Percentiles rank a stretch among this genome's conserved stretches.
These are phyloP conservation scores for Alternaria dauci DNA, from an alignment of 2,329 filamentous ascomycete genomes.

Conservation along the genomic window DNA sequence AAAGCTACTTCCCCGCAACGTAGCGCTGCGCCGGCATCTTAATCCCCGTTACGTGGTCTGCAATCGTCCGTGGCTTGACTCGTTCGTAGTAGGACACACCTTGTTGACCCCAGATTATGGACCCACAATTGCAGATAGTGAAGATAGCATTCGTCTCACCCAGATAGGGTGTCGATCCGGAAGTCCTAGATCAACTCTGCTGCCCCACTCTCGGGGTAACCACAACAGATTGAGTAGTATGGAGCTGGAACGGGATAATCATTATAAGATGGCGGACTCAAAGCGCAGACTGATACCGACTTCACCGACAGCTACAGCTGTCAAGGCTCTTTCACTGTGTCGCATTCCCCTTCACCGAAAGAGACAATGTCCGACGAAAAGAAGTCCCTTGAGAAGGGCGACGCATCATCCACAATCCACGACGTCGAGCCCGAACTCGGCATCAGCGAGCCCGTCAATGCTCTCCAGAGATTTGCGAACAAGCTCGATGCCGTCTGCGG, in stretches of 20 bases:
- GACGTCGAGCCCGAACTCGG: constrained; percentile 23
- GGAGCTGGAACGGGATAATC: too few relatives aligned
- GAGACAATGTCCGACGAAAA: background rate
- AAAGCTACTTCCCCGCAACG: too few relatives aligned
- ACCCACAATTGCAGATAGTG: constrained; percentile 8
- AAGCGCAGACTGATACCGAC: too few relatives aligned
- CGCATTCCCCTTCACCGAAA: background rate
- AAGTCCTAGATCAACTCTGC: background rate
- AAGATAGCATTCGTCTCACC: constrained; percentile 13
- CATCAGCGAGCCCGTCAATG: constrained; percentile 28
- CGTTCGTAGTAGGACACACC: background rate
- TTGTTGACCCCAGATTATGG: constrained; percentile 14
- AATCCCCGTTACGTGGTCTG: too few relatives aligned
- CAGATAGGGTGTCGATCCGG: constrained; percentile 13
- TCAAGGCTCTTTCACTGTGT: too few relatives aligned
- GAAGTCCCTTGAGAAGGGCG: constrained; percentile 12
- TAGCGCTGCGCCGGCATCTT: too few relatives aligned
- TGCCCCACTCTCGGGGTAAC: too few relatives aligned
- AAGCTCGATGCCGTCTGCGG: constrained; percentile 38
- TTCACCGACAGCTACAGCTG: too few relatives aligned
- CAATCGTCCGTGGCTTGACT: too few relatives aligned
- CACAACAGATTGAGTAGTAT: too few relatives aligned
- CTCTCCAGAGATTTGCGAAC: constrained; percentile 31
- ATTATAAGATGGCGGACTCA: too few relatives aligned
- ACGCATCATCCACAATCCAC: constrained; percentile 6